Base-by-base conservation (phyloP, 805 yeast genomes). In the Lipomyces sp. region DNA sequence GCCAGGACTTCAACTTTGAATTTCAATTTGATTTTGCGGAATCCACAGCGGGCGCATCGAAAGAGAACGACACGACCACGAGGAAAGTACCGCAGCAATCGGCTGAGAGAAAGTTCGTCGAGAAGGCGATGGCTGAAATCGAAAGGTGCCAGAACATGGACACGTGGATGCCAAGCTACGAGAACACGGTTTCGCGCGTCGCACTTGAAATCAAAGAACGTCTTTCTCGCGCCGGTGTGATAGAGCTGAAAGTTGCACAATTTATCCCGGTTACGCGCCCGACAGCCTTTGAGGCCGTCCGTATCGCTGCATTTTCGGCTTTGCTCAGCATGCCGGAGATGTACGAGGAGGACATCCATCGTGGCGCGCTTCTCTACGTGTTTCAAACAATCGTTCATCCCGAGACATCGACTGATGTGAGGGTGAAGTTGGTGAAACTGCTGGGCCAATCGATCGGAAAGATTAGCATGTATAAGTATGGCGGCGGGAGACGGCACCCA, bases 121-220 rank as follows among this genome's bases (percentile, higher is more conserved):
- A 65, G 2, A 76, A 75, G 14, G 80, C 82, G 0, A 60, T 82
- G 6, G 74, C 76, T 5, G 97, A 90, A 63, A 72, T 93, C 40
- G 80, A 82, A 48, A 75, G 97, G 51, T 76, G 82, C 53, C 80
- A 81, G 58, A 81, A 89, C 55, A 75, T 93, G 69, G 98, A 91
- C 62, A 81, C 78, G 38, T 88, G 95, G 95, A 74, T 84, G 6
- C 91, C 96, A 1, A 83, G 95, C 0, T 80, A 78, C 55, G 83
- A 80, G 45, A 65, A 76, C 50, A 55, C 74, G 33, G 70, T 86
- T 35, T 74, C 89, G 16, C 67, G 73, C 24, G 70, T 79, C 4
- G 79, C 89, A 16, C 13, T 14, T 14, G 67, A 69, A 35, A 82
- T 79, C 56, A 85, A 83, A 56, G 74, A 85, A 37, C 66, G 72